Percentiles rank a stretch among this genome's conserved stretches.
Conservation (phyloP, 345 rosid species). For the Salix suchowensis region DNA sequence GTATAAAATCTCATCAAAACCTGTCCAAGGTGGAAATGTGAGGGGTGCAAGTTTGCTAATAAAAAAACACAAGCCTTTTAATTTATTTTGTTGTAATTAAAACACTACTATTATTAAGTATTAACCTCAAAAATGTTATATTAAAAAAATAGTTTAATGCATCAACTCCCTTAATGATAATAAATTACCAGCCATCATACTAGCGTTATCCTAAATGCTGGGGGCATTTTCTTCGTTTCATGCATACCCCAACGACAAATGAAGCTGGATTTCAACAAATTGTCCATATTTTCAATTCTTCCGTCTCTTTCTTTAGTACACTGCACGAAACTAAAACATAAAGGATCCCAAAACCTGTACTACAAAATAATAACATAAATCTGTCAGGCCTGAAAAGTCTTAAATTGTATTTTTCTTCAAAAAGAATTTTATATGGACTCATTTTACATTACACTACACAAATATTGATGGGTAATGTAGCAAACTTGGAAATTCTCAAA, state of each 20-base stretch:
- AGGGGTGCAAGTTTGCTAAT: too few species aligned
- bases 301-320: not conserved
- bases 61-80: too few species aligned
- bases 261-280: too few species aligned
- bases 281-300: not conserved
- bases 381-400: not conserved
- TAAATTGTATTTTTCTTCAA: not conserved
- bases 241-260: too few species aligned
- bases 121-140: too few species aligned
- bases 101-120: too few species aligned
- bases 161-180: too few species aligned
- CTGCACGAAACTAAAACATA: not conserved
- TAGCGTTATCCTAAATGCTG: not conserved
- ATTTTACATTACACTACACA: conserved; percentile 17
- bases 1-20: too few species aligned
- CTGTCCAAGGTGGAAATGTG: too few species aligned
- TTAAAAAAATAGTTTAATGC: too few species aligned
- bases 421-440: conserved; percentile 13
- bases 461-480: not conserved
- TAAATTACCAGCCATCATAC: too few species aligned
- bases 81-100: too few species aligned
- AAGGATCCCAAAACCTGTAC: conserved; percentile 1
- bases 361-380: not conserved
- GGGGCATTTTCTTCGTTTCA: not conserved
- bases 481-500: not conserved